These are phyloP conservation scores for Cystofilobasidium ferigula DNA, from an alignment of 768 basidiomycete species.

Conservation along the genomic window DNA sequence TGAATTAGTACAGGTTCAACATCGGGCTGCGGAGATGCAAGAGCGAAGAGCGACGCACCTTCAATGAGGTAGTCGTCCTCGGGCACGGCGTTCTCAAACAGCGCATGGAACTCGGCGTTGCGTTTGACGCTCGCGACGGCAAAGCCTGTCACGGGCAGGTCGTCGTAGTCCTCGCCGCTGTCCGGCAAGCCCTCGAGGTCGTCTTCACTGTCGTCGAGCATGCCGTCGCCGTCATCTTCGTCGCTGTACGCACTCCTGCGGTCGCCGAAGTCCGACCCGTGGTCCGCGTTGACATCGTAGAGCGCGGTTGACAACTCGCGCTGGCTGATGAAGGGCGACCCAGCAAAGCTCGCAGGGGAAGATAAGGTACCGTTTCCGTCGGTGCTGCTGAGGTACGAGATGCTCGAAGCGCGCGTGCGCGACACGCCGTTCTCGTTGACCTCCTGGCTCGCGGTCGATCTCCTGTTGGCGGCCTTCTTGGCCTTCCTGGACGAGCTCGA, in stretches of 20 bases:
- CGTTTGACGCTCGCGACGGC: conserved; percentile 91
- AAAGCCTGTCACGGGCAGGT: conserved; percentile 85
- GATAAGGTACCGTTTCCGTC: neutral
- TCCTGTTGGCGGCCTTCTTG: neutral
- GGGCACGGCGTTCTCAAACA: conserved; percentile 68
- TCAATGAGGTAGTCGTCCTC: conserved; percentile 97
- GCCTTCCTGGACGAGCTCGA: neutral
- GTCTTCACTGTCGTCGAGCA: conserved; percentile 31
- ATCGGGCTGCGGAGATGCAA: neutral
- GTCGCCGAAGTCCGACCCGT: neutral
- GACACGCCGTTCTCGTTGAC: neutral
- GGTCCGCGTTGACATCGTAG: neutral
- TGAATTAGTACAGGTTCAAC: neutral
- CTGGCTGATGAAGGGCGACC: neutral
- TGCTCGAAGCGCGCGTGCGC: conserved; percentile 4
- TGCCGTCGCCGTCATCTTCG: conserved; percentile 5
- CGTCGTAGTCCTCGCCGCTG: conserved; percentile 41
- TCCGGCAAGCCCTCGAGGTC: neutral
- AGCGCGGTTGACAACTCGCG: neutral
- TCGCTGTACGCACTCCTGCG: neutral
- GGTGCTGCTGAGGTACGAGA: neutral
- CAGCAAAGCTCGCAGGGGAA: too few relatives aligned
- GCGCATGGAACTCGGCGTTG: conserved; percentile 88
- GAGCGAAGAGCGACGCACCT: conserved; percentile 47
- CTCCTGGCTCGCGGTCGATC: neutral